Evolutionary conservation across 1,139 yeast species (phyloP), one percentile per base, ranked within the genome.

Genomic region (Ogataea hybrid): DNA sequence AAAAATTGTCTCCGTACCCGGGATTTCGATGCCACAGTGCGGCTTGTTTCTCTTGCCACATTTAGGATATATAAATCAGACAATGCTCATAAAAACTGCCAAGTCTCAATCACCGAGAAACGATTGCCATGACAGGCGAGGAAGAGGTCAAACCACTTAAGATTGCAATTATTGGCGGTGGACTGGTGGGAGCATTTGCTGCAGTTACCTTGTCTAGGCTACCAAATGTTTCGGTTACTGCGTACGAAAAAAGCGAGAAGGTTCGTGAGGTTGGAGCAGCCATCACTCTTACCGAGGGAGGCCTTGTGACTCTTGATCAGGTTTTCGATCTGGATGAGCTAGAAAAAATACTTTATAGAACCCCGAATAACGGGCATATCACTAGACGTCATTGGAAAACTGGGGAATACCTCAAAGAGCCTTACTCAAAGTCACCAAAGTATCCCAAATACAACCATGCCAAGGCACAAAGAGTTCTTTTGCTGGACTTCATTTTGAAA

Each of bases 321-420:
- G 41, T 32, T 6, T 27, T 32, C 25, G 41, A 37, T 20, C 27
- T 32, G 10, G 30, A 28, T 4, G 37, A 33, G 14, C 34, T 44
- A 14, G 35, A 44, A 16, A 44, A 43, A 9, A 20, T 43, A 14
- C 22, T 38, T 21, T 30, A 28, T 14, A n/a, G 30, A 20, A 20
- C 21, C 7, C 21, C 21, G 2, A 7, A 20, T 9, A 5, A 28
- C 8, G 30, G 30, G 14, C 16, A 14, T 15, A 28, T 28, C 16
- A 36, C 45, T 8, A 29, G 44, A 25, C 39, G 46, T 10, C 48
- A 44, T 33, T 44, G 48, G 48, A 42, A 44, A 30, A 42, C 48
- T 3, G 48, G 48, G 9, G 47, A 44, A 20, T 29, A 29, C 25
- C 35, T 44, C 25, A 20, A 25, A 5, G 25, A 33, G 10, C 28